These are phyloP conservation scores for Botrytis fabae DNA, from an alignment of 2,329 filamentous ascomycete species.

Conservation along the genomic window DNA sequence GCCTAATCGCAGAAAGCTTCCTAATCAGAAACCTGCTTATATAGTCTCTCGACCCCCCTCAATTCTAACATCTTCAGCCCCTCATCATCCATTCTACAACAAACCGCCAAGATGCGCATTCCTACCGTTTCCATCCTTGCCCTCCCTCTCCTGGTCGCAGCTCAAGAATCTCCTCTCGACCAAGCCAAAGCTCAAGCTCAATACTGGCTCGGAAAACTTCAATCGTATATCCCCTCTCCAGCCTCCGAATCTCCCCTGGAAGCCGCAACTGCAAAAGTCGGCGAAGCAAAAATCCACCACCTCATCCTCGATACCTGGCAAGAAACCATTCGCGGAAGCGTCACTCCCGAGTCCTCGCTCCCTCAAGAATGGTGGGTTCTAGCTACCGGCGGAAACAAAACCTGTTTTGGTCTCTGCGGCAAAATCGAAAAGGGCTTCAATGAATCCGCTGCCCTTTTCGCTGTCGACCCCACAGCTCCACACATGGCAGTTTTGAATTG, in stretches of 20 bases:
- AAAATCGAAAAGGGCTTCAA: conserved; percentile 65
- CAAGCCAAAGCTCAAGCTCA: conserved; percentile 65
- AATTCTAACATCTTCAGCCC: neutral
- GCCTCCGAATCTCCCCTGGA: conserved; percentile 40
- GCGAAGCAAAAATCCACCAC: conserved; percentile 52
- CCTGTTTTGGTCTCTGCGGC: conserved; percentile 67
- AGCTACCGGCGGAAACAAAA: conserved; percentile 74
- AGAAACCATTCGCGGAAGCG: conserved; percentile 62
- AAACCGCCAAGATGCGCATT: conserved; percentile 54
- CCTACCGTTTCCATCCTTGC: conserved; percentile 52
- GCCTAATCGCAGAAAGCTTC: conserved; percentile 9
- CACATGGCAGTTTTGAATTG: conserved; percentile 72
- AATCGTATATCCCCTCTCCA: conserved; percentile 54
- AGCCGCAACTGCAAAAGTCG: conserved; percentile 53
- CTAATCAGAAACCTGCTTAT: conserved; percentile 6
- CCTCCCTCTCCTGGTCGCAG: conserved; percentile 56
- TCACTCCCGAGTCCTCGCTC: conserved; percentile 54
- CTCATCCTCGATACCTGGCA: conserved; percentile 72
- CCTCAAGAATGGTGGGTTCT: conserved; percentile 78
- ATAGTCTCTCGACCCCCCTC: neutral
- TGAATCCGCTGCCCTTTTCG: conserved; percentile 64
- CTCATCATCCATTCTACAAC: neutral
- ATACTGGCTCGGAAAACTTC: conserved; percentile 61
- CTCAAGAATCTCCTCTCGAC: conserved; percentile 52
- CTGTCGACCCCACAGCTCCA: conserved; percentile 59